These are phyloP conservation scores for Pichia membranifaciens DNA, from an alignment of 805 yeast species.

Conservation along the genomic window DNA sequence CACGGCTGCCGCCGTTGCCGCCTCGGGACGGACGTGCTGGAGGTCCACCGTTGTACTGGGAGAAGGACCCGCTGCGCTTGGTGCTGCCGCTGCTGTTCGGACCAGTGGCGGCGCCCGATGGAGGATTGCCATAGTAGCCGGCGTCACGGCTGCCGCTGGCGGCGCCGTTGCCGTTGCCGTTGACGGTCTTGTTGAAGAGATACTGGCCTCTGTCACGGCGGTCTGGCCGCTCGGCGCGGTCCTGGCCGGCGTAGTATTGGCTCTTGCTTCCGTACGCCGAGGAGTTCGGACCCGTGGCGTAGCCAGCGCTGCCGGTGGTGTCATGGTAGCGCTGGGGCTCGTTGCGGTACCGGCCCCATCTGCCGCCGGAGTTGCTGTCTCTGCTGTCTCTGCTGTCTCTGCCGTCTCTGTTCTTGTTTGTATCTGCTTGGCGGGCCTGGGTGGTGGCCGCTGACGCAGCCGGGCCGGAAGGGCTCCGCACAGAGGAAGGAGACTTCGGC, in stretches of 20 bases:
- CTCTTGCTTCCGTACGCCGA: not conserved
- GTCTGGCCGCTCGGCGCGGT: too few relatives aligned
- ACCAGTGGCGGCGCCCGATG: too few relatives aligned
- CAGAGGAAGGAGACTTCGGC: not conserved
- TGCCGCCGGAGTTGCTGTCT: not conserved
- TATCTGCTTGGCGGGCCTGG: too few relatives aligned
- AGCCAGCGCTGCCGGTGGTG: not conserved
- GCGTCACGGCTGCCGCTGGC: not conserved
- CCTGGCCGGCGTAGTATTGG: constrained; percentile 1
- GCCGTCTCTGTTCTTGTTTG: not conserved
- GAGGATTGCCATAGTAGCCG: not conserved
- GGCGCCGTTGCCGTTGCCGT: constrained; percentile 10
- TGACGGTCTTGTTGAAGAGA: constrained; percentile 1
- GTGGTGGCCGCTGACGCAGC: too few relatives aligned
- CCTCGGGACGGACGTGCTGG: too few relatives aligned
- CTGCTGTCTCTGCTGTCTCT: not conserved
- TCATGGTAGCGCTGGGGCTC: not conserved
- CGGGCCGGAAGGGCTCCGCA: not conserved
- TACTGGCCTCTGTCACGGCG: constrained; percentile 2
- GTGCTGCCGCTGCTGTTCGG: too few relatives aligned
- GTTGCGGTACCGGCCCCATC: not conserved
- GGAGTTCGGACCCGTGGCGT: not conserved
- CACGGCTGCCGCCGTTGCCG: too few relatives aligned
- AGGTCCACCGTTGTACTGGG: too few relatives aligned
- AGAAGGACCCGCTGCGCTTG: too few relatives aligned